phyloP scores from a whole-genome alignment of 1,139 yeast species.

The Suhomyces bolitotheri region DNA sequence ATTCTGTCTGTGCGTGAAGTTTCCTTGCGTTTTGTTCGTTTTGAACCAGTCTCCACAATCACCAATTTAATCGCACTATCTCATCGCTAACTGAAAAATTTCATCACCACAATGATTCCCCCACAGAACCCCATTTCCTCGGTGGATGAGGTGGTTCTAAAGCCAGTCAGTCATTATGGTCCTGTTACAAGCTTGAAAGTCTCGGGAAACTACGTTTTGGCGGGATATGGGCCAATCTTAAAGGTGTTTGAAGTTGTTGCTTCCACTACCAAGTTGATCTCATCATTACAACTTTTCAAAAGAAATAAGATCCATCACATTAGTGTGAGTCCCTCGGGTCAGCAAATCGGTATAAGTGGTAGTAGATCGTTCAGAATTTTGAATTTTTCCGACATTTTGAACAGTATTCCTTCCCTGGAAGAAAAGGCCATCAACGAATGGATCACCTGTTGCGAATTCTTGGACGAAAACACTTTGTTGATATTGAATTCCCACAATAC shows the following conservation, averaged over 20 bases:
- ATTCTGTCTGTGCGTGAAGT: no score
- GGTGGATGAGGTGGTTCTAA: slow-evolving; percentile 23
- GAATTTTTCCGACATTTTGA: slow-evolving; percentile 4
- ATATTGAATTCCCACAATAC: slow-evolving; percentile 81
- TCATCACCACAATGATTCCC: slow-evolving; percentile 7
- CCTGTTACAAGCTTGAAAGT: slow-evolving; percentile 71
- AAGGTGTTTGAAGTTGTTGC: slow-evolving; percentile 50
- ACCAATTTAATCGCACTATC: not conserved
- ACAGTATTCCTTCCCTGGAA: slow-evolving; percentile 8
- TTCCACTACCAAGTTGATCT: slow-evolving; percentile 38
- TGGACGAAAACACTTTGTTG: slow-evolving; percentile 38
- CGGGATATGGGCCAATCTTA: slow-evolving; percentile 74
- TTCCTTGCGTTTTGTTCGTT: no score
- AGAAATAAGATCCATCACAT: slow-evolving; percentile 83
- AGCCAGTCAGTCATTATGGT: slow-evolving; percentile 55
- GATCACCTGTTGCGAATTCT: slow-evolving; percentile 64
- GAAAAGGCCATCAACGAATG: slow-evolving; percentile 71
- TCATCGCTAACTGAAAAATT: slow-evolving; percentile 8
- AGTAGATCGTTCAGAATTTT: slow-evolving; percentile 64
- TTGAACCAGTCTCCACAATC: no score
- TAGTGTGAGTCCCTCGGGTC: slow-evolving; percentile 31
- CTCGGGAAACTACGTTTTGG: slow-evolving; percentile 41
- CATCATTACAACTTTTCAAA: slow-evolving; percentile 51
- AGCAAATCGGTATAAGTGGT: slow-evolving; percentile 59
- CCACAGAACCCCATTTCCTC: slow-evolving; percentile 18